Base-by-base conservation (phyloP, 2,329 filamentous ascomycete species). In the Diaporthe australafricana region DNA sequence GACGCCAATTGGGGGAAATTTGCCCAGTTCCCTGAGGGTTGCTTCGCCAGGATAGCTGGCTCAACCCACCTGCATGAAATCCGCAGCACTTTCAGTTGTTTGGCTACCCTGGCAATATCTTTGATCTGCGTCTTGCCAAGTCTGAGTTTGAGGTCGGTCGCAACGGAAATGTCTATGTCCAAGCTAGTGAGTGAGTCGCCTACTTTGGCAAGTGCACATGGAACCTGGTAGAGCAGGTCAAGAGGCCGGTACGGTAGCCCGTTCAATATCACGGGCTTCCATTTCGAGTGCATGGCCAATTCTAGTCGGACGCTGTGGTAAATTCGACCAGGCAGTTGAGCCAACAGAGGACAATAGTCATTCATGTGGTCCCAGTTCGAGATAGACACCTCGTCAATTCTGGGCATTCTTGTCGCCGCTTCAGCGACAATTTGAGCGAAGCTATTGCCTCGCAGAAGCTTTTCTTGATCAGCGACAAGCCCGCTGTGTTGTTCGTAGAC, bases 1-100 rank as follows among this genome's bases (percentile, higher is more conserved):
- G 38, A 45, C 22, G 11, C 35, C 2, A 57, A 7, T 1, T 20
- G 17, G 14, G 35, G 22, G 4, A 27, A 1, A 1, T 2, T 6
- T 11, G 0, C 35, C 14, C 17, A 7, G 3, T 40, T 0, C 0
- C 11, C 5, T 25, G 11, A 2, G 4, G 1, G 25, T 3, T 16
- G 38, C 9, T 40, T 40, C 3, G 38, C 3, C 38, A 3, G 6
- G 38, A 3, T 14, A 11, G n/a, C 32, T 40, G 1, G 20, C 9
- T 6, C 0, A 8, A 1, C 17, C 35, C 22, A 2, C 3, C 8
- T 1, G 9, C 38, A 30, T 1, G 14, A 0, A n/a, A 62, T 45
- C 0, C 3, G 0, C 40, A 62, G 9, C 3, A 2, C 25, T 8
- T 32, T 12, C 17, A 62, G 40, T 7, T 32, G 17, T n/a, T n/a